Base-by-base conservation (phyloP, 306 rosid genomes). In the Quercus variabilis region DNA sequence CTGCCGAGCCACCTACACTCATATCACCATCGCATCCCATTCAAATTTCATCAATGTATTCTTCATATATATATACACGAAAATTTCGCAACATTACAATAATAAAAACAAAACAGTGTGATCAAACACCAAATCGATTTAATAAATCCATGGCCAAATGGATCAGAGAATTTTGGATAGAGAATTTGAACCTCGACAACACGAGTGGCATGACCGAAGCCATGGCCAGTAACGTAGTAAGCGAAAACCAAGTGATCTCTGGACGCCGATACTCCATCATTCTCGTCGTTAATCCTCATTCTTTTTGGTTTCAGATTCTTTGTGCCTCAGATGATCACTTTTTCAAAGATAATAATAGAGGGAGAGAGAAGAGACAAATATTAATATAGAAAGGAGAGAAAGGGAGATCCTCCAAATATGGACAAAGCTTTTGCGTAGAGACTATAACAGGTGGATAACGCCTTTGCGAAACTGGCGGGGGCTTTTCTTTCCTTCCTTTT, bases 171-270 rank as follows among this genome's bases (percentile, higher is more conserved):
- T 8, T 38, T 10, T 5, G 70, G 62, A 43, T 69, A 6, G 54
- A 11, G 43, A 63, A 79, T 25, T 51, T 7, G 26, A 10, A 95
- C 99, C 98, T 96, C 97, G 1, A 92, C 88, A 78, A 91, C 98
- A 31, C 99, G 92, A 63, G 99, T 95, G 80, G 98, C 98, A 79
- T 93, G 98, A 35, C 98, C 99, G 78, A 95, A 95, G 76, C 99
- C 98, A 83, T 96, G 92, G 54, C 99, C 99, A 55, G 99, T 96
- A 31, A 96, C 84, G 73, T 96, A 96, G 83, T 91, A 93, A 51
- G 98, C 99, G 75, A 96, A 93, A n/a, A 96, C 91, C 75, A 93
- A 83, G 82, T 84, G 94, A 75, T 93, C 86, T 55, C 80, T 82
- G 6, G 99, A 93, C 59, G 94, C 87, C 2, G 98, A 95, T 1